Conservation (phyloP, 306 rosid genomes). For the Glycine latifolia region DNA sequence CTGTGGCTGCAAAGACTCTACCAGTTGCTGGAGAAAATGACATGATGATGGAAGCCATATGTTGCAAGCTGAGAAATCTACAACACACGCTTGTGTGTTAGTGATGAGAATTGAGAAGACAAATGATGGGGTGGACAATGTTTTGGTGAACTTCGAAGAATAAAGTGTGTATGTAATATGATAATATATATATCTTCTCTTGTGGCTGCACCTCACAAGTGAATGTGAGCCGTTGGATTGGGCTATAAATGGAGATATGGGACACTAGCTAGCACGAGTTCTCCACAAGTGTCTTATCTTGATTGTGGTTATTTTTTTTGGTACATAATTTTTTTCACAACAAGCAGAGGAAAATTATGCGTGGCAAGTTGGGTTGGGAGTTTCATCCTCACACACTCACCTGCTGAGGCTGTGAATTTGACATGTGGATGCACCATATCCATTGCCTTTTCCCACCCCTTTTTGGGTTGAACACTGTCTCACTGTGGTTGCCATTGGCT, state of each 20-base stretch:
- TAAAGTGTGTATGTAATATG: constrained; percentile 22
- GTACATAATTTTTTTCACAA: constrained; percentile 1
- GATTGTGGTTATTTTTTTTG: constrained; percentile 23
- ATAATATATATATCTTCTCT: constrained; percentile 44
- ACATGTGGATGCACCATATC: constrained; percentile 52
- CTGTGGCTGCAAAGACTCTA: constrained; percentile 66
- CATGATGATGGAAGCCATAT: constrained; percentile 80
- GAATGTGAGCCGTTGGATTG: constrained; percentile 52
- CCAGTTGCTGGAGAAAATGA: constrained; percentile 62
- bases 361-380: constrained; percentile 36
- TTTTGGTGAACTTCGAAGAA: not conserved
- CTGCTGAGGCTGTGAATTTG: constrained; percentile 48
- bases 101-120: not conserved
- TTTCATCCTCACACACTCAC: constrained; percentile 11
- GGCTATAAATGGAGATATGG: not conserved
- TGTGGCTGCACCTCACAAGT: constrained; percentile 40
- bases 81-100: not conserved
- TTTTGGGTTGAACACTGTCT: not conserved
- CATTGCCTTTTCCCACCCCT: constrained; percentile 33
- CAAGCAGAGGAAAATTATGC: constrained; percentile 15
- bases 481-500: too few species aligned
- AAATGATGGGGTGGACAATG: not conserved
- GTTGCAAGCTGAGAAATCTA: not conserved
- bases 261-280: constrained; percentile 55
- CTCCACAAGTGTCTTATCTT: constrained; percentile 84